Evolutionary conservation across 768 basidiomycete genomes (phyloP).

Genomic region (Polyporus arcularius): DNA sequence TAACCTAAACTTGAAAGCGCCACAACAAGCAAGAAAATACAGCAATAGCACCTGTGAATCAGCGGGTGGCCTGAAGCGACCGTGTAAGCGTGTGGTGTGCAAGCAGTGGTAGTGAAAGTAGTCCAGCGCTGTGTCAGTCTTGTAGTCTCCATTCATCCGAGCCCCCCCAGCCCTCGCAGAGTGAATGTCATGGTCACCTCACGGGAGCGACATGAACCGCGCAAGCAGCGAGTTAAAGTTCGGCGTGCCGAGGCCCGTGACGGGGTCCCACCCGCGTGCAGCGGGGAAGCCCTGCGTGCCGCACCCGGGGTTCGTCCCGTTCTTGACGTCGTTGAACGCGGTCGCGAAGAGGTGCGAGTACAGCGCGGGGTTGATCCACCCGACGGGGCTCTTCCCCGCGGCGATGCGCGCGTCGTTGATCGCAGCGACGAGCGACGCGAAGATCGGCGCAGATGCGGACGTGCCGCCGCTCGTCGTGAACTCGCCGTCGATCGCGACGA

Average conservation of each 20-base stretch:
- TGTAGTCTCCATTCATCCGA: too few species aligned
- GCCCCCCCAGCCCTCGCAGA: too few species aligned
- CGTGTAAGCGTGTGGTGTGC: too few species aligned
- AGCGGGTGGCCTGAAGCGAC: too few species aligned
- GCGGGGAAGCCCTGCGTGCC: conserved; percentile 35
- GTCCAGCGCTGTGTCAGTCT: too few species aligned
- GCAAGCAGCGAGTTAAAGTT: conserved; percentile 23
- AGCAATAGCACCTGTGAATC: too few species aligned
- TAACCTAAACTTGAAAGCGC: too few species aligned
- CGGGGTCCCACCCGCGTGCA: conserved; percentile 34
- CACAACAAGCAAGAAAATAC: too few species aligned
- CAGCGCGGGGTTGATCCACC: conserved; percentile 64
- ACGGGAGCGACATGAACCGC: conserved; percentile 13
- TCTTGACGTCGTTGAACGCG: conserved; percentile 30
- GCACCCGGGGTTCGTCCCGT: conserved; percentile 30
- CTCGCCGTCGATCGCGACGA: conserved; percentile 20
- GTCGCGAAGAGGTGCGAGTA: conserved; percentile 20
- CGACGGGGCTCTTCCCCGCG: conserved; percentile 33
- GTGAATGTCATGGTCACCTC: background rate
- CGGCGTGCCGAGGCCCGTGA: conserved; percentile 36
- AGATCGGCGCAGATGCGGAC: conserved; percentile 34
- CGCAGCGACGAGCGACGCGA: conserved; percentile 33
- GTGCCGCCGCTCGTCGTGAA: conserved; percentile 21
- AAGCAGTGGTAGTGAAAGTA: too few species aligned
- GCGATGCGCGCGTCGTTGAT: conserved; percentile 39